Evolutionary conservation across 768 basidiomycete species (phyloP), one percentile per base, ranked within the genome.

Genomic region (Trametes coccinea): DNA sequence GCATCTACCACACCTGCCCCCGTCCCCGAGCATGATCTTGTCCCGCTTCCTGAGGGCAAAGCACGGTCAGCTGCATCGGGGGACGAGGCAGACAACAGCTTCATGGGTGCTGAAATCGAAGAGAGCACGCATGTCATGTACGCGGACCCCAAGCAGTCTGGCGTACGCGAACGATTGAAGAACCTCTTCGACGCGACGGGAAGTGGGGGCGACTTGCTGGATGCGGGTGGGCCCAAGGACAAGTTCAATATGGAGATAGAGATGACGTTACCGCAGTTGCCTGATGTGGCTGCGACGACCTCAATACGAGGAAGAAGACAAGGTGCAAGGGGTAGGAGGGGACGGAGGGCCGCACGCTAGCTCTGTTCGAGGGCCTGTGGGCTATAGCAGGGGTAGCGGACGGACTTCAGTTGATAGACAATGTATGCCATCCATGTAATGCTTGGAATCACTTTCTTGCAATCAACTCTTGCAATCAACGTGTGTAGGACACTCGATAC

Each of bases 61-160:
- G 30, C 41, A 17, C 57, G 10, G 13, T 37, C 49, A n/a, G 7
- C 49, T 31, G 7, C 30, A n/a, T 61, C 53, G 10, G 53, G 46
- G 9, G 54, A 59, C n/a, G 71, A 75, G 22, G 72, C 66, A 29
- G 66, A 67, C 52, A 67, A 69, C 56, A 66, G 58, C 56, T 60
- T 66, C 48, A 33, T 60, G 11, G 64, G 22, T 22, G 61, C 33
- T 29, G 57, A 56, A 5, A 30, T 48, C 2, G 31, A 39, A 16
- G 53, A 31, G 63, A 60, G 13, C 67, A 67, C 53, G 71, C 77
- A 81, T 5, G 86, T 90, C 8, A 78, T 77, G 59, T 91, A 90
- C 63, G 87, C 88, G 69, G 88, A 90, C 72, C 87, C 87, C 2
- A 81, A 73, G 22, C 84, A 89, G 74, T 71, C 75, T 43, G 82